These are phyloP conservation scores for Centrapalus pauciflorus DNA, from an alignment of 129 eudicot species.

Conservation along the genomic window DNA sequence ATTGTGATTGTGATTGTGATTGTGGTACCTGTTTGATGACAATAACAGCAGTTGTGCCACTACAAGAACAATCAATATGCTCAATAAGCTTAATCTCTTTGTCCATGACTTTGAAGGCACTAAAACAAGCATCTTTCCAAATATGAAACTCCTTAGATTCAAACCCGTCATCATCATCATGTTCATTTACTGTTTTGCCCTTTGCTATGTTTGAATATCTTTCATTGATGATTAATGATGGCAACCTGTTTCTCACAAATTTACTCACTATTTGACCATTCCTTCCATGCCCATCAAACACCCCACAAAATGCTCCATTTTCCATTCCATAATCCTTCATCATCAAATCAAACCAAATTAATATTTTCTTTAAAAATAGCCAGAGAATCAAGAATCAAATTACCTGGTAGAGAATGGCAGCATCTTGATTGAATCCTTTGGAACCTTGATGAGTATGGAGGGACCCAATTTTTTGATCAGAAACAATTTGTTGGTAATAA, in stretches of 20 bases:
- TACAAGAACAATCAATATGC: conserved; percentile 56
- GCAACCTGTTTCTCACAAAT: conserved; percentile 60
- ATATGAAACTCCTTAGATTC: conserved; percentile 31
- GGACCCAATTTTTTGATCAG: conserved; percentile 38
- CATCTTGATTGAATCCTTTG: conserved; percentile 81
- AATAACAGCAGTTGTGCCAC: conserved; percentile 87
- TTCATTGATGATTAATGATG: conserved; percentile 61
- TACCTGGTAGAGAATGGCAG: conserved; percentile 76
- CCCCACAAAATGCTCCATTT: conserved; percentile 62
- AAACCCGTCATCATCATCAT: conserved; percentile 19
- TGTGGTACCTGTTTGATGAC: conserved; percentile 62
- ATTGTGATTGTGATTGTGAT: neutral
- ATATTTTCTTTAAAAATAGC: too few species aligned
- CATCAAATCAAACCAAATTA: neutral
- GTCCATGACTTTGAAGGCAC: conserved; percentile 72
- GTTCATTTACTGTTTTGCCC: conserved; percentile 25
- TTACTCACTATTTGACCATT: conserved; percentile 74
- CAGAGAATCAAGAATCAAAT: neutral
- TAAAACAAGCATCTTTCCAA: conserved; percentile 67
- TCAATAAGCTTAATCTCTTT: conserved; percentile 63
- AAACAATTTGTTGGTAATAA: conserved; percentile 26
- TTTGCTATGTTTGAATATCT: conserved; percentile 37
- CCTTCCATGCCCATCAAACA: conserved; percentile 88
- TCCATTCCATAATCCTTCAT: conserved; percentile 81
- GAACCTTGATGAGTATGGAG: conserved; percentile 57